phyloP scores from a whole-genome alignment of 2,329 filamentous ascomycete species.

The Atkinsonella hypoxylon region DNA sequence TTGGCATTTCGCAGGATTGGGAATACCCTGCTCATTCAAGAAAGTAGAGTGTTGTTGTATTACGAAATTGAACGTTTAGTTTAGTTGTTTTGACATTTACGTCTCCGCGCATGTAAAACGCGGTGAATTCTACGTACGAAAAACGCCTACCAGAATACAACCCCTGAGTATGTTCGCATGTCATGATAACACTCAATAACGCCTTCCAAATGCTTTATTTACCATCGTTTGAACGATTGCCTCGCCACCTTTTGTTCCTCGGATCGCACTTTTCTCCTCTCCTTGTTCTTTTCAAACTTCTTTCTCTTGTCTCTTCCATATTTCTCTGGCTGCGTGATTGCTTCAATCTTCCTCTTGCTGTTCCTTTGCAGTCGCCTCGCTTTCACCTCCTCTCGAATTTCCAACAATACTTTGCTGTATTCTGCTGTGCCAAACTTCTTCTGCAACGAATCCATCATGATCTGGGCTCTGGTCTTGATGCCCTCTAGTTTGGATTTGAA shows the following conservation, averaged over 20 bases:
- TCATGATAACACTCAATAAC: conserved; percentile 11
- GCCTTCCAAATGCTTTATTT: conserved; percentile 13
- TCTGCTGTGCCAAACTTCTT: conserved; percentile 69
- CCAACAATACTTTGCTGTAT: conserved; percentile 63
- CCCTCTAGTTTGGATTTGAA: conserved; percentile 60
- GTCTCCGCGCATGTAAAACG: neutral
- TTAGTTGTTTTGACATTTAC: neutral
- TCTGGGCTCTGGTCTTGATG: conserved; percentile 59
- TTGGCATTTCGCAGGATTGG: neutral
- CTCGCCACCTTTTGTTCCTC: conserved; percentile 59
- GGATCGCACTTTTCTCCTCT: conserved; percentile 67
- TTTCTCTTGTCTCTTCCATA: conserved; percentile 68
- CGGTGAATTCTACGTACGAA: neutral
- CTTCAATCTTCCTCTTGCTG: conserved; percentile 81
- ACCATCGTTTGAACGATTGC: conserved; percentile 51
- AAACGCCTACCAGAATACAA: neutral
- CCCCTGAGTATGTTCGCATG: neutral
- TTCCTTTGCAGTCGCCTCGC: conserved; percentile 61
- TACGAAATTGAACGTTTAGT: neutral
- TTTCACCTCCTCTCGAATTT: conserved; percentile 61
- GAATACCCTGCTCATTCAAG: neutral
- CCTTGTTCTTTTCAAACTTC: conserved; percentile 75
- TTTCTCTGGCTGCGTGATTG: conserved; percentile 69
- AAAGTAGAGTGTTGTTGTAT: neutral
- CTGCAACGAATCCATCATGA: conserved; percentile 72